These are phyloP conservation scores for Volvariella volvacea DNA, from an alignment of 1,284 basidiomycete genomes.

Conservation along the genomic window DNA sequence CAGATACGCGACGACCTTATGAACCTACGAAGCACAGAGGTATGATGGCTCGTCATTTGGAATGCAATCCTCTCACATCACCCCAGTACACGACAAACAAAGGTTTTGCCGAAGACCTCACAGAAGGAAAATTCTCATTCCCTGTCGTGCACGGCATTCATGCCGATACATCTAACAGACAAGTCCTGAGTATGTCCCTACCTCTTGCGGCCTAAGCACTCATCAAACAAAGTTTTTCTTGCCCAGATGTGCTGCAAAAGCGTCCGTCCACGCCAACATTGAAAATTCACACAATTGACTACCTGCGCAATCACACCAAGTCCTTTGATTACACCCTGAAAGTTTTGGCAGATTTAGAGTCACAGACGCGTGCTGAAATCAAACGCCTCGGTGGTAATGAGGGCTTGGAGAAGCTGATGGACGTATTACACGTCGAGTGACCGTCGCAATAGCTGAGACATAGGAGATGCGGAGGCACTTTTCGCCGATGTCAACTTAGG, in stretches of 20 bases:
- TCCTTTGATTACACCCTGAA: slow-evolving; percentile 72
- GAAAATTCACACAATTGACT: slow-evolving; percentile 75
- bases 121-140: slow-evolving; percentile 96
- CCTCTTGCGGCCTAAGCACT: not conserved
- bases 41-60: slow-evolving; percentile 21
- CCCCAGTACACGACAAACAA: slow-evolving; percentile 84
- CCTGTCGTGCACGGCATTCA: slow-evolving; percentile 88
- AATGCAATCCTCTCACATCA: not conserved
- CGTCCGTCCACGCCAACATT: slow-evolving; percentile 74
- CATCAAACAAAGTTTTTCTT: not conserved
- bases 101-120: slow-evolving; percentile 91
- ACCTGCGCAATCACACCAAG: slow-evolving; percentile 56
- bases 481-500: too few species aligned
- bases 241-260: slow-evolving; percentile 83
- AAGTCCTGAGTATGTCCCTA: slow-evolving; percentile 78
- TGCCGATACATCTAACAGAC: slow-evolving; percentile 64
- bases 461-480: too few species aligned
- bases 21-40: slow-evolving; percentile 87
- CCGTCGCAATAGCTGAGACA: too few species aligned
- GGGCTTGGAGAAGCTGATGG: slow-evolving; percentile 26
- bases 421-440: slow-evolving; percentile 22
- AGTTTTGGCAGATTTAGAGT: slow-evolving; percentile 53
- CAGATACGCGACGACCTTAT: slow-evolving; percentile 98
- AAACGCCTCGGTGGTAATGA: slow-evolving; percentile 52
- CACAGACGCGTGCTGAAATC: slow-evolving; percentile 50